Conservation (phyloP, 306 rosid genomes). For the Trifolium repens region DNA sequence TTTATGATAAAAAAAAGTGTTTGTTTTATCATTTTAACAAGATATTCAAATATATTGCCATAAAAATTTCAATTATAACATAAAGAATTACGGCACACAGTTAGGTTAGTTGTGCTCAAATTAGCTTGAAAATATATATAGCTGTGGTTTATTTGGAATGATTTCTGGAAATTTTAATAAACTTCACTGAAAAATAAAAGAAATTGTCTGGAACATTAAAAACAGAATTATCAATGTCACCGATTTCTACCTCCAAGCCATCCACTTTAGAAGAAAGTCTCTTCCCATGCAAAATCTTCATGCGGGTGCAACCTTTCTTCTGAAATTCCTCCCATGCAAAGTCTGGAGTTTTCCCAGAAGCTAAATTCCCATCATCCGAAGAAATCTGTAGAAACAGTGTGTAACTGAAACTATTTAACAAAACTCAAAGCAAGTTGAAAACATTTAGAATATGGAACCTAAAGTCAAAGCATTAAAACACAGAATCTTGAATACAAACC, state of each 20-base stretch:
- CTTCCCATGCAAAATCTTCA: slow-evolving; percentile 82
- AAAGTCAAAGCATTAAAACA: slow-evolving; percentile 21
- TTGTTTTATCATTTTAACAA: slow-evolving; percentile 7
- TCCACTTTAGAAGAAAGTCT: slow-evolving; percentile 76
- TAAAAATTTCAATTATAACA: background rate
- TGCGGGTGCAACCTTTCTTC: slow-evolving; percentile 60
- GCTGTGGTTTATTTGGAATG: slow-evolving; percentile 14
- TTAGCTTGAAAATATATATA: slow-evolving; percentile 3
- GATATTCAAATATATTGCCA: background rate
- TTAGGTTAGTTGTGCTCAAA: slow-evolving; percentile 14
- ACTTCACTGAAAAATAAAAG: background rate
- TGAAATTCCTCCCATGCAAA: slow-evolving; percentile 82
- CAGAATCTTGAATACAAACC: slow-evolving; percentile 55
- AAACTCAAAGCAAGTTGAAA: slow-evolving; percentile 33
- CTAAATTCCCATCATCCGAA: slow-evolving; percentile 68
- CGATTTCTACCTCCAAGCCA: slow-evolving; percentile 80
- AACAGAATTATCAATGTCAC: slow-evolving; percentile 10
- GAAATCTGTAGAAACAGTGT: slow-evolving; percentile 55
- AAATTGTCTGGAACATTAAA: background rate
- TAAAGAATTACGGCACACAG: slow-evolving; percentile 1
- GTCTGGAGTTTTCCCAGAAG: slow-evolving; percentile 86
- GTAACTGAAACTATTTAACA: slow-evolving; percentile 27
- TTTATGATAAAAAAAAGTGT: slow-evolving; percentile 10
- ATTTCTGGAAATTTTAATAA: background rate
- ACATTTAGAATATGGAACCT: slow-evolving; percentile 26